Conservation (phyloP, 2,329 filamentous ascomycete genomes). For the Westerdykella aurantiaca region DNA sequence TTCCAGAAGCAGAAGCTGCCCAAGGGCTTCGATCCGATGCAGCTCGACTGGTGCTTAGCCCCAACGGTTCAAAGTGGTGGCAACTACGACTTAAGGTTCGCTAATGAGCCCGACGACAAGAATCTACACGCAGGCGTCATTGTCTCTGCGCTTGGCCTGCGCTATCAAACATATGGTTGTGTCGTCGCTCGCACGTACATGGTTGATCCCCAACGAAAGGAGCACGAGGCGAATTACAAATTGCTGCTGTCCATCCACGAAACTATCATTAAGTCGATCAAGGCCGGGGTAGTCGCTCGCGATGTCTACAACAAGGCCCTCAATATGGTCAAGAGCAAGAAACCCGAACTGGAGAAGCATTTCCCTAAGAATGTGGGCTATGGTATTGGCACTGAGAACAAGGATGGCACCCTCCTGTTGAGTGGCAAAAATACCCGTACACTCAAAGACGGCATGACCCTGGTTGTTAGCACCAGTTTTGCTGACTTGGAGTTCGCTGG, state of each 20-base stretch:
- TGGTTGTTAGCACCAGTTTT: slow-evolving; percentile 84
- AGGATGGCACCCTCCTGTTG: slow-evolving; percentile 74
- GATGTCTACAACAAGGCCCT: slow-evolving; percentile 90
- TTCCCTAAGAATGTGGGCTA: slow-evolving; percentile 90
- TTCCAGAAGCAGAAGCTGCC: slow-evolving; percentile 85
- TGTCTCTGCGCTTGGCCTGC: slow-evolving; percentile 80
- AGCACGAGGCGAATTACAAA: slow-evolving; percentile 91
- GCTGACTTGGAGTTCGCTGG: slow-evolving; percentile 82
- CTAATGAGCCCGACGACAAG: slow-evolving; percentile 69
- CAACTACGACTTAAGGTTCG: slow-evolving; percentile 84
- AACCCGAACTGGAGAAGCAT: slow-evolving; percentile 90
- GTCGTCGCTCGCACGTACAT: slow-evolving; percentile 90
- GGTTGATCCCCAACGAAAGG: slow-evolving; percentile 91
- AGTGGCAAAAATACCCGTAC: slow-evolving; percentile 79
- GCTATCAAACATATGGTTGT: slow-evolving; percentile 94
- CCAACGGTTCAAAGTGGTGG: slow-evolving; percentile 93
- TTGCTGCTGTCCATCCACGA: slow-evolving; percentile 80
- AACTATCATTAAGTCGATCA: slow-evolving; percentile 81
- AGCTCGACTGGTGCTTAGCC: slow-evolving; percentile 90
- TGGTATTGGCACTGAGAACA: slow-evolving; percentile 87
- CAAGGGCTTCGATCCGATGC: slow-evolving; percentile 75
- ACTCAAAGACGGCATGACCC: slow-evolving; percentile 94
- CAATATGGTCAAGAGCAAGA: slow-evolving; percentile 74
- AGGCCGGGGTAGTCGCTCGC: slow-evolving; percentile 78
- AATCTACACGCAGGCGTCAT: slow-evolving; percentile 89